Evolutionary conservation across 75 land plant species (phyloP).

Genomic region (Azolla pinnata): DNA sequence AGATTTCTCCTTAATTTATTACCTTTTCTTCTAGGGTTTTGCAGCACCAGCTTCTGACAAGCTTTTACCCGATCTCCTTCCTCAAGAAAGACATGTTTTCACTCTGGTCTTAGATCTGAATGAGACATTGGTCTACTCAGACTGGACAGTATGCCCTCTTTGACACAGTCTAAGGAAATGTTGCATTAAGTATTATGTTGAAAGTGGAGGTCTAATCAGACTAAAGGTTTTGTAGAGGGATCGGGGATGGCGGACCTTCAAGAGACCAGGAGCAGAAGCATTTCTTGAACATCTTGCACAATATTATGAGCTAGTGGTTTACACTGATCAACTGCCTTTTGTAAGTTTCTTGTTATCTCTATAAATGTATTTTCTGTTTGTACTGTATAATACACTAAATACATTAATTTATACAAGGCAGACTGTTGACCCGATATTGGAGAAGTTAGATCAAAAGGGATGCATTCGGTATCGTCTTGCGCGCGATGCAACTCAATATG

Average conservation of each 20-base stretch:
- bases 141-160: conserved; percentile 74
- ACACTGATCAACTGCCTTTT: conserved; percentile 70
- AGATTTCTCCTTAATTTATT: background rate
- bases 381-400: no score
- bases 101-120: conserved; percentile 91
- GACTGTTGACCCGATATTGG: conserved; percentile 88
- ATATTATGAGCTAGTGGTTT: conserved; percentile 84
- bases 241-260: conserved; percentile 87
- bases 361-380: background rate
- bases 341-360: conserved; percentile 28
- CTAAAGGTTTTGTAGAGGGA: conserved; percentile 48
- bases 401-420: no score
- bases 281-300: conserved; percentile 89
- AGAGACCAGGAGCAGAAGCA: conserved; percentile 92
- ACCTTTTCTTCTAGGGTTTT: conserved; percentile 64
- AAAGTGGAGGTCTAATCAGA: background rate
- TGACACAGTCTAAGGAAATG: no score
- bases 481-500: conserved; percentile 75
- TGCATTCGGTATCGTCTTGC: conserved; percentile 62
- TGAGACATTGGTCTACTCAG: conserved; percentile 83
- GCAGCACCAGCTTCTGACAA: conserved; percentile 86
- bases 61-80: conserved; percentile 87
- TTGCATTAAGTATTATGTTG: no score
- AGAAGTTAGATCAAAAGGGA: conserved; percentile 72
- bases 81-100: conserved; percentile 70